Evolutionary conservation across 192 early-diverging fungal species (phyloP).

Genomic region (Hyaloraphidium curvatum): DNA sequence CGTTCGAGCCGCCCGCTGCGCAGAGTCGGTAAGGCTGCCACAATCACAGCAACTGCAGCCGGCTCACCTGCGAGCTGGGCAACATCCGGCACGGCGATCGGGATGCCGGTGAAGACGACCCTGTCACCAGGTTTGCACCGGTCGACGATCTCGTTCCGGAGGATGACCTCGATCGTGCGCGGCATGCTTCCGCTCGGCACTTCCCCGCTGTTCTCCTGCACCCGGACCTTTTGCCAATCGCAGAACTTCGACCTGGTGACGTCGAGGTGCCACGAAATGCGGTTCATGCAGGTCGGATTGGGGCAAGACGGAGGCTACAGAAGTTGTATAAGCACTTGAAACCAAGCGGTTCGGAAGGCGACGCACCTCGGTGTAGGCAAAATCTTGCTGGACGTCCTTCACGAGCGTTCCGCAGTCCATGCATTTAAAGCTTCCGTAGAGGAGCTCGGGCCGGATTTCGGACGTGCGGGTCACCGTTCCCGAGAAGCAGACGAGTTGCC

Average conservation of each 20-base stretch:
- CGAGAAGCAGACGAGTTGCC: constrained; percentile 55
- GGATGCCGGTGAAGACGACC: constrained; percentile 65
- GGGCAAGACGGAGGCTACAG: constrained; percentile 61
- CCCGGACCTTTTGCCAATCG: constrained; percentile 93
- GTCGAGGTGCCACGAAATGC: constrained; percentile 53
- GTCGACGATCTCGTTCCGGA: constrained; percentile 84
- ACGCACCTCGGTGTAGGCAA: constrained; percentile 76
- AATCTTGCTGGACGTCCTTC: constrained; percentile 83
- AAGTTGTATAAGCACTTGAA: constrained; percentile 1
- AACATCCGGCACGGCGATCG: constrained; percentile 86
- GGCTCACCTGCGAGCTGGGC: constrained; percentile 45
- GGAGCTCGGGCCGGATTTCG: constrained; percentile 87
- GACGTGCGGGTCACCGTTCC: constrained; percentile 95
- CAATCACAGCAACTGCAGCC: too few species aligned
- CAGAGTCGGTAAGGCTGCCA: too few species aligned
- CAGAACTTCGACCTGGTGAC: constrained; percentile 72
- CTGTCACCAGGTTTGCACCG: constrained; percentile 89
- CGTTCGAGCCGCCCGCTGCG: too few species aligned
- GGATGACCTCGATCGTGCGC: constrained; percentile 85
- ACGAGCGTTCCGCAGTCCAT: constrained; percentile 57
- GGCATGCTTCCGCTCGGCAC: constrained; percentile 97
- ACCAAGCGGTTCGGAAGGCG: neutral
- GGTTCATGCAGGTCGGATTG: constrained; percentile 63
- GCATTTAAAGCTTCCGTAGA: constrained; percentile 81
- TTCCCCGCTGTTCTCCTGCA: constrained; percentile 90